Evolutionary conservation across 768 basidiomycete species (phyloP).

Genomic region (Leccinum imitatum): DNA sequence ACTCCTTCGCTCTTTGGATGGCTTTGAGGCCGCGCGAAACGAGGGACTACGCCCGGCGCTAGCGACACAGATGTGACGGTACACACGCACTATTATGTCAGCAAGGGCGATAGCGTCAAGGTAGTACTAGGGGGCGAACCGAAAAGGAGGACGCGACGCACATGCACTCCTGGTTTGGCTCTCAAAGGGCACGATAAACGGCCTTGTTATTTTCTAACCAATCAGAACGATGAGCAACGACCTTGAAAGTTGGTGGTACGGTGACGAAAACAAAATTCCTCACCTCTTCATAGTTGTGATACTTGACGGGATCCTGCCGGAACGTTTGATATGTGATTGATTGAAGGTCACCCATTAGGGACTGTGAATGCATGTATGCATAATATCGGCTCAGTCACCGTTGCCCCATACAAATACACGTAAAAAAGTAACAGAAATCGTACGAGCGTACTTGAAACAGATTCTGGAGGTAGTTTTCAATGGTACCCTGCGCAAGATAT

Average conservation of each 20-base stretch:
- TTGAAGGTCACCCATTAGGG: constrained; percentile 95
- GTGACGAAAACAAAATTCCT: constrained; percentile 12
- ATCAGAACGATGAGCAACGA: not conserved
- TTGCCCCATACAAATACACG: too few species aligned
- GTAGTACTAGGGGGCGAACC: too few species aligned
- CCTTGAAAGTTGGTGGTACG: constrained; percentile 2
- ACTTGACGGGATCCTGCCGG: constrained; percentile 97
- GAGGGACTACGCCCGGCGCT: constrained; percentile 95
- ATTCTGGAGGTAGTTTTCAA: constrained; percentile 82
- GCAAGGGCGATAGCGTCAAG: not conserved
- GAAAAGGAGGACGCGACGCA: constrained; percentile 39
- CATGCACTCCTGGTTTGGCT: constrained; percentile 43
- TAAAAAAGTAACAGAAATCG: too few species aligned
- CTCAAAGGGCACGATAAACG: constrained; percentile 70
- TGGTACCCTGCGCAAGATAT: constrained; percentile 92
- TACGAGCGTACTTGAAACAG: constrained; percentile 71
- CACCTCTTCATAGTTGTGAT: constrained; percentile 91
- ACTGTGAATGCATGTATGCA: constrained; percentile 43
- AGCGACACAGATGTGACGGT: constrained; percentile 83
- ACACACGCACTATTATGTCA: constrained; percentile 16
- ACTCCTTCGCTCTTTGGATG: too few species aligned
- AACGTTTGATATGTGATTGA: constrained; percentile 97
- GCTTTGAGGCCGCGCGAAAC: too few species aligned
- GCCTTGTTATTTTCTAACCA: constrained; percentile 47
- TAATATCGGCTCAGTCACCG: too few species aligned